Base-by-base conservation (phyloP, 805 yeast species). In the Candida verbasci region DNA sequence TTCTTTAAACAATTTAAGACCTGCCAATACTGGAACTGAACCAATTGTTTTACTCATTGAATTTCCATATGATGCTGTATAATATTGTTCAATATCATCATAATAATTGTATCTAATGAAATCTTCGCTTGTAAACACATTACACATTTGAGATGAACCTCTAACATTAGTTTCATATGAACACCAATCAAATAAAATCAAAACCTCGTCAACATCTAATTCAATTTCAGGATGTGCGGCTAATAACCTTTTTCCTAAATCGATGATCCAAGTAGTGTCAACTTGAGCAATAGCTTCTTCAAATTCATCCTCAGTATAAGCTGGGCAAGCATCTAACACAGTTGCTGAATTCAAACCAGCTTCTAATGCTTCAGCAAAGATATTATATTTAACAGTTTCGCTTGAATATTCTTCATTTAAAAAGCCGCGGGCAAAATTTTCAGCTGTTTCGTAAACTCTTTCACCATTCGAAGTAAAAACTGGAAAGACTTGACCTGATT, bases 91-190 rank as follows among this genome's bases (percentile, higher is more conserved):
- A 24, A 80, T 58, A 39, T 82, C 87, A 14, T 64, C 62, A 17
- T 70, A 62, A 57, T 83, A 85, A 37, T 77, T 78, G 45, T 70
- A 72, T 14, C 70, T 72, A 37, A 78, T 56, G 68, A 78, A 78
- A 41, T 83, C 87, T 11, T 76, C 75, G 45, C 64, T 67, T 22
- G 84, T 78, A 56, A 84, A 75, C 24, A 80, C 64, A 27, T 69
- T 65, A 58, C 91, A 84, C 41, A 82, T 74, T 17, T 69, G 67
- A 12, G 87, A 80, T 37, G 60, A 50, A 9, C 89, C 89, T 35
- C 65, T 65, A 9, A 76, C 81, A 39, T 82, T 83, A 29, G 82
- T 58, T 55, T 84, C 93, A 53, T 70, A 84, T 3, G 84, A 85
- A 57, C 93, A 84, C 58, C 78, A 70, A 6, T 68, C 63, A 48